phyloP scores from a whole-genome alignment of 1,284 basidiomycete genomes.

The Sanguinoderma infundibulare region DNA sequence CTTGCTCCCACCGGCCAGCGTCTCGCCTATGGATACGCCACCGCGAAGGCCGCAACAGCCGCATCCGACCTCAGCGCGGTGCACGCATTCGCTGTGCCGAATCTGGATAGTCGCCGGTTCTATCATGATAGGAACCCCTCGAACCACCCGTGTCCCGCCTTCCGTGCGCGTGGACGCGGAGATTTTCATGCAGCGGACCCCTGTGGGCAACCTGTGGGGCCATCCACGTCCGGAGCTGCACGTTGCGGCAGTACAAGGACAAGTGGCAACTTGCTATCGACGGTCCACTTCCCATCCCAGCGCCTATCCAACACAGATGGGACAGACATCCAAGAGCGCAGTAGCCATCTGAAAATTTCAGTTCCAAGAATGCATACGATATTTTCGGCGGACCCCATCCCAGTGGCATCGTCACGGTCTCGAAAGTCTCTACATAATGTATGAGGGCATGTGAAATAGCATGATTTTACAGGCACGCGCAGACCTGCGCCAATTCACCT shows the following conservation, averaged over 20 bases:
- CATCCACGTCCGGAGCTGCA: not conserved
- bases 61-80: too few relatives aligned
- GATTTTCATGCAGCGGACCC: not conserved
- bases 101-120: constrained; percentile 5
- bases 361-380: too few relatives aligned
- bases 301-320: too few relatives aligned
- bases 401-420: too few relatives aligned
- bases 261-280: too few relatives aligned
- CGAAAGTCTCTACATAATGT: too few relatives aligned
- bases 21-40: not conserved
- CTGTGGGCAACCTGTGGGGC: not conserved
- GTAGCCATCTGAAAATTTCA: too few relatives aligned
- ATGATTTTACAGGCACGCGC: not conserved
- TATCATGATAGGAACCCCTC: constrained; percentile 22
- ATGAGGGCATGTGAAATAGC: too few relatives aligned
- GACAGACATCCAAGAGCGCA: too few relatives aligned
- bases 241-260: not conserved
- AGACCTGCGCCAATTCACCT: not conserved
- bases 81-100: not conserved
- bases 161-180: not conserved
- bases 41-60: not conserved
- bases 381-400: too few relatives aligned
- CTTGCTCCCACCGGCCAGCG: not conserved
- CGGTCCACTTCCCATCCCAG: too few relatives aligned
- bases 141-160: not conserved